phyloP scores from a whole-genome alignment of 345 rosid species.

The Lepidium didymum region DNA sequence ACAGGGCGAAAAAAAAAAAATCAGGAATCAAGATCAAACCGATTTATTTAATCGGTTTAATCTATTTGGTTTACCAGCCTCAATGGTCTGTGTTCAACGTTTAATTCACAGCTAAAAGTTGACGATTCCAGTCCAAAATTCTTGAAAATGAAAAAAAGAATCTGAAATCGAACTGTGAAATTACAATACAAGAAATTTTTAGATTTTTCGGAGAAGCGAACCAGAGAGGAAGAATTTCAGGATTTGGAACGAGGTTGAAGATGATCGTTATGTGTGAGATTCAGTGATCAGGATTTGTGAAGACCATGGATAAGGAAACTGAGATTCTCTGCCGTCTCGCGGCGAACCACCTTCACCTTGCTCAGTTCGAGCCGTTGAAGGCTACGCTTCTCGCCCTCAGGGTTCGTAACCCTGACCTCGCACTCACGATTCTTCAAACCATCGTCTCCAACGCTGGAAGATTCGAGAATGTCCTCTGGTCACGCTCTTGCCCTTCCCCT shows the following conservation, averaged over 20 bases:
- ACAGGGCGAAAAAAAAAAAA: too few relatives aligned
- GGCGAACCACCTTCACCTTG: slow-evolving; percentile 81
- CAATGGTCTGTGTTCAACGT: not conserved
- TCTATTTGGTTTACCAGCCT: not conserved
- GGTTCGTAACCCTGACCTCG: slow-evolving; percentile 56
- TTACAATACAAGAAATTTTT: not conserved
- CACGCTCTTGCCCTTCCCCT: slow-evolving; percentile 69
- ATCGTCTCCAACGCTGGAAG: slow-evolving; percentile 72
- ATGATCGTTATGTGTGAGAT: not conserved
- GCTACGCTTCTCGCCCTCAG: slow-evolving; percentile 76
- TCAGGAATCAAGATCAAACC: not conserved
- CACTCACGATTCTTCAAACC: slow-evolving; percentile 62
- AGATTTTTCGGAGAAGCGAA: not conserved
- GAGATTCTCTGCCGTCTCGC: slow-evolving; percentile 78
- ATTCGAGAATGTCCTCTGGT: slow-evolving; percentile 64
- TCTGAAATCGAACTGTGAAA: not conserved
- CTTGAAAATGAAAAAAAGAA: not conserved
- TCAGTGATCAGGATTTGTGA: not conserved
- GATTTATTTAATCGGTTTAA: not conserved
- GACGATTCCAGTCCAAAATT: slow-evolving; percentile 10
- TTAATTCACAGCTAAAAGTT: not conserved
- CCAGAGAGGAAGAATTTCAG: not conserved
- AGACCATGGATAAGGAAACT: slow-evolving; percentile 65
- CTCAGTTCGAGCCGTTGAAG: slow-evolving; percentile 89
- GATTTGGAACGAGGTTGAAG: not conserved